Evolutionary conservation across 495 filamentous ascomycete genomes (phyloP).

Genomic region (Annulohypoxylon maeteangense): DNA sequence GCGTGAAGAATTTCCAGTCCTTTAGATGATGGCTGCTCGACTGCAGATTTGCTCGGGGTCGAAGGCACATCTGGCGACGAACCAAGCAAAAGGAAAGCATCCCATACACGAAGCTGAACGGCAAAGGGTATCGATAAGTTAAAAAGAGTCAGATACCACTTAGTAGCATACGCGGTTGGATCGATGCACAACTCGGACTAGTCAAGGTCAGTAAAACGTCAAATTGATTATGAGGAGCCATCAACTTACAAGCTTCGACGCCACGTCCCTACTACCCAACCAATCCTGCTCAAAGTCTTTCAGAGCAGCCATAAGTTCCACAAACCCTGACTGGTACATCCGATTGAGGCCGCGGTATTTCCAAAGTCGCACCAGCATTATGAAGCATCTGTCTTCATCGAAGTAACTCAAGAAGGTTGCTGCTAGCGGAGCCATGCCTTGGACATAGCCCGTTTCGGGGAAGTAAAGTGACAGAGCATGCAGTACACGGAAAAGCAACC

Average conservation of each 20-base stretch:
- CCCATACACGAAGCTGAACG: constrained; percentile 98
- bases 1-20: constrained; percentile 93
- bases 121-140: constrained; percentile 96
- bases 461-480: constrained; percentile 92
- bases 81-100: constrained; percentile 97
- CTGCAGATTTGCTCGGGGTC: constrained; percentile 18
- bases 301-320: constrained; percentile 86
- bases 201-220: constrained; percentile 24
- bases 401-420: constrained; percentile 96
- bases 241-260: constrained; percentile 77
- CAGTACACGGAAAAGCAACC: constrained; percentile 90
- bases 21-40: constrained; percentile 43
- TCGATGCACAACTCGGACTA: constrained; percentile 83
- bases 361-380: constrained; percentile 96
- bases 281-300: constrained; percentile 89
- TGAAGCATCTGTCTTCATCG: constrained; percentile 92
- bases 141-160: constrained; percentile 98
- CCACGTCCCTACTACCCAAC: constrained; percentile 80
- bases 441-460: constrained; percentile 93
- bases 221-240: neutral
- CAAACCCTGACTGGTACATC: constrained; percentile 86
- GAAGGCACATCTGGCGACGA: constrained; percentile 34
- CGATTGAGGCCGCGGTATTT: constrained; percentile 84
- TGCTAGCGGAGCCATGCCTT: constrained; percentile 95
- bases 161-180: constrained; percentile 90